Base-by-base conservation (phyloP, 2,329 filamentous ascomycete genomes). In the Penicillium sp. region DNA sequence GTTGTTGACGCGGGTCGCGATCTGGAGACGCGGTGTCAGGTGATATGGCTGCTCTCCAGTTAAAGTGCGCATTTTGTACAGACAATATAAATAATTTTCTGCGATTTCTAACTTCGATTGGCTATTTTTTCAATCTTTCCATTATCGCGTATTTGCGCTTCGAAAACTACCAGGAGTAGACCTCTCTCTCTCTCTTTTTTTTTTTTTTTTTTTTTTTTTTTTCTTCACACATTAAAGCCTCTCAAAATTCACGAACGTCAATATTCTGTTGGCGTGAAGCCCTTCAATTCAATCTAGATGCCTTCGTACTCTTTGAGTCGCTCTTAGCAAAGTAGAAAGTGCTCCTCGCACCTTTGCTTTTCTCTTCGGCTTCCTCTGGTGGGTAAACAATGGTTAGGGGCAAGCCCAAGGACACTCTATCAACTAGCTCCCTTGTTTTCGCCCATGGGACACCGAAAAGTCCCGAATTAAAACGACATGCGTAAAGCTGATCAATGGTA, bases 381-480 rank as follows among this genome's bases (percentile, higher is more conserved):
- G 39, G 33, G 26, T 45, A 37, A 29, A 46, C 19, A 21, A 45
- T 31, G n/a, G 43, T 46, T 46, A 78, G 70, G 24, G 66, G 70
- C 50, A 77, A 64, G 10, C 66, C 63, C 37, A 79, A 53, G 27
- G 71, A 71, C 4, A 75, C 67, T 0, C 67, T 63, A 52, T 78
- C 71, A 37, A 87, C 52, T 1, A 82, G 68, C 5, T 58, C 62
- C 55, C 73, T 75, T 0, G 83, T 84, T 33, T 72, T 66, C 54
- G 74, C 68, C 85, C 85, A 87, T 13, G 77, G 72, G 26, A 87
- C 82, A 0, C 70, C 73, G 66, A 87, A 87, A 33, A 81, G 68
- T 0, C 82, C 84, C 26, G 82, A 80, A 64, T 87, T 87, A 61
- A 87, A 84, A 56, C 77, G 78, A 60, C 81, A 83, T 54, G 82